These are phyloP conservation scores for Vinca major DNA, from an alignment of 305 asterid species.

Conservation along the genomic window DNA sequence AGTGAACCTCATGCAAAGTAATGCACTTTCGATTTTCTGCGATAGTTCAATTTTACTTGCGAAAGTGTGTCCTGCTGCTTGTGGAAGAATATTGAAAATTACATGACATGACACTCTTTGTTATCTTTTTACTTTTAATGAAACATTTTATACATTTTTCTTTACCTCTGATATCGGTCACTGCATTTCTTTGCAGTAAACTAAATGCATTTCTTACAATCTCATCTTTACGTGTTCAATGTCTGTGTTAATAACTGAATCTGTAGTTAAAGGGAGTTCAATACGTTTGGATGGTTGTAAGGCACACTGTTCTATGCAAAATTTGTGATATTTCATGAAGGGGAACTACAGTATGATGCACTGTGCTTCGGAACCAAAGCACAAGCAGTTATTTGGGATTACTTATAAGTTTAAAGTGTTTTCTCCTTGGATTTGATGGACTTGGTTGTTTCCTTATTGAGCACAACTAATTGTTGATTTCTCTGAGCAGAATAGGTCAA, in stretches of 20 bases:
- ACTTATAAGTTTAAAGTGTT: neutral
- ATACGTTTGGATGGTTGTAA: neutral
- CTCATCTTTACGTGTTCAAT: neutral
- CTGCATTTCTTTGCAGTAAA: neutral
- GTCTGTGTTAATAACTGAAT: neutral
- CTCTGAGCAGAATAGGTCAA: neutral
- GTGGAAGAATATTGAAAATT: neutral
- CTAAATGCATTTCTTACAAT: neutral
- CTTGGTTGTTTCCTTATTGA: neutral
- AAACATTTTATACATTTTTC: neutral
- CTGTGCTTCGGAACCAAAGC: neutral
- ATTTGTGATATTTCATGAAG: neutral
- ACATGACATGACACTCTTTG: neutral
- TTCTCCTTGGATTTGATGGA: neutral
- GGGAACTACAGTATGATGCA: neutral
- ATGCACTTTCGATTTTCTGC: slow-evolving; percentile 14
- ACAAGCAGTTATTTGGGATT: too few species aligned
- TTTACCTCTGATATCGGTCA: neutral
- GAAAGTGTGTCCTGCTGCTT: neutral
- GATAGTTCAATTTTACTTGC: neutral
- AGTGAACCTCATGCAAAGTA: slow-evolving; percentile 98
- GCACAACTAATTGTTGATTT: neutral
- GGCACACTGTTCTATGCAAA: neutral
- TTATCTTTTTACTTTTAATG: neutral
- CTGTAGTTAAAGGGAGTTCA: neutral